Evolutionary conservation across 345 rosid species (phyloP).

Genomic region (Salix suchowensis): DNA sequence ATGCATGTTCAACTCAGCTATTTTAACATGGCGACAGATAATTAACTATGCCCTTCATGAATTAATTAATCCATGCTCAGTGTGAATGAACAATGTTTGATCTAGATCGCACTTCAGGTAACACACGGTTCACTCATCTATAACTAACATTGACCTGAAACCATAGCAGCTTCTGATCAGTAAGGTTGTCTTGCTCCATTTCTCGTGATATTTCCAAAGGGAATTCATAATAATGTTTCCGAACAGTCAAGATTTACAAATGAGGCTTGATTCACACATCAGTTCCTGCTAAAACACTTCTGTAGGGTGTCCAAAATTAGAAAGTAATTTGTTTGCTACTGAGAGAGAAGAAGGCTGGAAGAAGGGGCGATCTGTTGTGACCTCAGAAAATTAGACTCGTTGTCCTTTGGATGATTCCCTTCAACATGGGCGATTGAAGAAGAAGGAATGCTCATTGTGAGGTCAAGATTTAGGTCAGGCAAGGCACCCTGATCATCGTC

Average conservation of each 20-base stretch:
- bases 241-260: constrained; percentile 2
- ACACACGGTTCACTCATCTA: not conserved
- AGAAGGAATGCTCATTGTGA: constrained; percentile 16
- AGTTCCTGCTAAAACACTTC: not conserved
- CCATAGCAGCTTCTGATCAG: not conserved
- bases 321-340: not conserved
- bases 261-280: not conserved
- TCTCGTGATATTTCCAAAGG: not conserved
- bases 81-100: not conserved
- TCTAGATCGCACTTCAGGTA: not conserved
- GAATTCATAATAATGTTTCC: not conserved
- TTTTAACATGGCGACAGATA: not conserved
- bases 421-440: not conserved
- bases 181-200: not conserved
- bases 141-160: not conserved
- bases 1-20: not conserved
- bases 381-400: not conserved
- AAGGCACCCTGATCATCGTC: constrained; percentile 24
- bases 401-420: not conserved
- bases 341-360: constrained; percentile 36
- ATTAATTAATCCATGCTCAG: not conserved
- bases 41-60: not conserved
- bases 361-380: not conserved
- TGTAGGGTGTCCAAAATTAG: no score
- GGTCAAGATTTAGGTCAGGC: constrained; percentile 55